Percentiles rank a stretch among this genome's conserved stretches.
Conservation (phyloP, 352 stramenopile species). For the Blastocystis hominis region DNA sequence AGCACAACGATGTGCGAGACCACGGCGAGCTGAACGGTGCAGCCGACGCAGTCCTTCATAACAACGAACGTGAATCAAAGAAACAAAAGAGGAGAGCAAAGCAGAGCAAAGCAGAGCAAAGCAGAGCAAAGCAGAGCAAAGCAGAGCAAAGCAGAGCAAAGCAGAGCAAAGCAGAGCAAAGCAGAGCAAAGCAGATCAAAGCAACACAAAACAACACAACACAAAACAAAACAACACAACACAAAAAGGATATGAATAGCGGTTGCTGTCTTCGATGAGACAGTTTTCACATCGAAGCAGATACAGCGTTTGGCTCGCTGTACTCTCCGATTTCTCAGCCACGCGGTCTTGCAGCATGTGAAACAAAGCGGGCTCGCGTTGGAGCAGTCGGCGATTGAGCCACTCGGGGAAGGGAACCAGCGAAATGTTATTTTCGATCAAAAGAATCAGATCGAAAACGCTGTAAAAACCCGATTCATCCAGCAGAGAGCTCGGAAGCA, state of each 20-base stretch:
- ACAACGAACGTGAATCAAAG: background rate
- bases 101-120: background rate
- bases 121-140: no score
- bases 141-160: no score
- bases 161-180: no score
- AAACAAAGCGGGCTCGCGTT: background rate
- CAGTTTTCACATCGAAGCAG: background rate
- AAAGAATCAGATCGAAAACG: background rate
- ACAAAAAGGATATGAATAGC: constrained; percentile 14
- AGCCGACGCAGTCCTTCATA: background rate
- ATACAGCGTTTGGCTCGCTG: background rate
- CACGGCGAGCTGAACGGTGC: background rate
- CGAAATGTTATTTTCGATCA: background rate
- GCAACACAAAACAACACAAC: no score
- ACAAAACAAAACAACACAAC: no score
- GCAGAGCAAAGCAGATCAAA: no score
- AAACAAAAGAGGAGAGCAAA: background rate
- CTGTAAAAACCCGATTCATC: background rate
- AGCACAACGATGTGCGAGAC: background rate
- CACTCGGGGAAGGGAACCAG: background rate
- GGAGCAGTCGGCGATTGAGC: background rate
- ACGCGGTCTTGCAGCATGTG: background rate
- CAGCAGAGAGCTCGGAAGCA: background rate
- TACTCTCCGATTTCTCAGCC: background rate
- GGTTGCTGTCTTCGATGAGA: background rate